Evolutionary conservation across 768 basidiomycete genomes (phyloP).

Genomic region (Amanita exitialis): DNA sequence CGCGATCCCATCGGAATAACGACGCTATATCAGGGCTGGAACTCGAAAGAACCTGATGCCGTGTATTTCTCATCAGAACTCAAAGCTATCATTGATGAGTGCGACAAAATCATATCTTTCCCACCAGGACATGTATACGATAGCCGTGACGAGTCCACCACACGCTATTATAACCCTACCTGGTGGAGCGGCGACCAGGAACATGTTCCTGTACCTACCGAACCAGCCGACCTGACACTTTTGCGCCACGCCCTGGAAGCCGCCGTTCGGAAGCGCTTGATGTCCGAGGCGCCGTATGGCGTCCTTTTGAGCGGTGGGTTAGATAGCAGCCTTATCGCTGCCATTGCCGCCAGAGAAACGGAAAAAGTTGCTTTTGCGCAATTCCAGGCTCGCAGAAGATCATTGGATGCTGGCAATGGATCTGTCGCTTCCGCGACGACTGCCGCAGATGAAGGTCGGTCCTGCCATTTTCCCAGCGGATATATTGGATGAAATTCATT

Average conservation of each 20-base stretch:
- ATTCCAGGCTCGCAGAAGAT: conserved; percentile 56
- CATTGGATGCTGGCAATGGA: conserved; percentile 41
- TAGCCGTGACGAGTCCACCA: conserved; percentile 66
- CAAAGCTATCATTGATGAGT: conserved; percentile 84
- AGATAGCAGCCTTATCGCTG: conserved; percentile 92
- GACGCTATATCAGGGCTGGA: conserved; percentile 97
- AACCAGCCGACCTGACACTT: conserved; percentile 49
- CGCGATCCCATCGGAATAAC: conserved; percentile 98
- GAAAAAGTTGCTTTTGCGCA: conserved; percentile 83
- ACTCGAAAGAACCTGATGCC: conserved; percentile 68
- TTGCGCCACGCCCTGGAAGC: conserved; percentile 80
- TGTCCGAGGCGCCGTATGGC: conserved; percentile 98
- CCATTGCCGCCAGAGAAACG: conserved; percentile 91
- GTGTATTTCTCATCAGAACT: conserved; percentile 95
- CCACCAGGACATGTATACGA: conserved; percentile 97
- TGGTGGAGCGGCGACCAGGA: conserved; percentile 87
- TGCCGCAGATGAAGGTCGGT: conserved; percentile 42
- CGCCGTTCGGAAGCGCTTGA: conserved; percentile 89
- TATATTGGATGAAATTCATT: conserved; percentile 3
- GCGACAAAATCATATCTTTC: conserved; percentile 91
- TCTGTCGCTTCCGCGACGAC: conserved; percentile 40
- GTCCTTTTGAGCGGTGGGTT: conserved; percentile 93
- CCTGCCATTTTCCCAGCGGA: not conserved
- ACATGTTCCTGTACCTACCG: conserved; percentile 46
- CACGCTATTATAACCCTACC: conserved; percentile 76